A percentile compares a stretch with the other conserved stretches of the same genome.
phyloP scores from a whole-genome alignment of 768 basidiomycete genomes.

The Trametes coccinea region DNA sequence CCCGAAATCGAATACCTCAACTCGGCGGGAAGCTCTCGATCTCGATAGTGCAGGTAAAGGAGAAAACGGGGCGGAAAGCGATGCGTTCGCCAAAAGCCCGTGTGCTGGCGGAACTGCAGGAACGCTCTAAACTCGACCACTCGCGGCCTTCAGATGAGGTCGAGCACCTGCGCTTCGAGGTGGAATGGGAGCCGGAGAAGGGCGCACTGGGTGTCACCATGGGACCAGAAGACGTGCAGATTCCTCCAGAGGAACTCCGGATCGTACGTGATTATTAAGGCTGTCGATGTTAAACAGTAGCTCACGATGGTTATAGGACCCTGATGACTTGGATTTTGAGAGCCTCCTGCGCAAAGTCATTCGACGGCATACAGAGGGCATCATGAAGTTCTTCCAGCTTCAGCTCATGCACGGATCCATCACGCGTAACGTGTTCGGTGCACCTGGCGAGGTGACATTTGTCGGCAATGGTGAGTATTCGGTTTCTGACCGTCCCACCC shows the following conservation, averaged over 20 bases:
- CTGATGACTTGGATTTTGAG: conserved; percentile 75
- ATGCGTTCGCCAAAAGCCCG: conserved; percentile 55
- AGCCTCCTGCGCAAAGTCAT: conserved; percentile 63
- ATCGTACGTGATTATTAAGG: conserved; percentile 51
- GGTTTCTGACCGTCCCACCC: no score
- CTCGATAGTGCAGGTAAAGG: conserved; percentile 58
- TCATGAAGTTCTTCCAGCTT: conserved; percentile 56
- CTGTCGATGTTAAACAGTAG: no score
- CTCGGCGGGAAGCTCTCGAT: conserved; percentile 76
- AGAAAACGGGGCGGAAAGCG: conserved; percentile 44
- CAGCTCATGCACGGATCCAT: conserved; percentile 54
- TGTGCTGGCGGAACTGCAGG: conserved; percentile 62
- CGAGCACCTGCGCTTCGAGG: conserved; percentile 66
- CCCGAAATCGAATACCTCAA: conserved; percentile 47
- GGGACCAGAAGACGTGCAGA: conserved; percentile 45
- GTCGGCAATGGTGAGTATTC: conserved; percentile 51
- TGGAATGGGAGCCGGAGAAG: conserved; percentile 75
- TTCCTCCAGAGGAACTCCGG: conserved; percentile 44
- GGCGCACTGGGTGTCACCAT: conserved; percentile 64
- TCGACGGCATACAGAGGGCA: conserved; percentile 60
- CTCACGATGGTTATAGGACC: conserved; percentile 43
- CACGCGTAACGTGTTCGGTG: conserved; percentile 58
- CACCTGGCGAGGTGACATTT: conserved; percentile 58
- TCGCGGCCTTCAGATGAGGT: conserved; percentile 70
- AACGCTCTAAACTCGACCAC: conserved; percentile 57